Percentiles rank a stretch among this genome's conserved stretches.
These are phyloP conservation scores for Melastoma malabathricum DNA, from an alignment of 345 rosid species.

Conservation along the genomic window DNA sequence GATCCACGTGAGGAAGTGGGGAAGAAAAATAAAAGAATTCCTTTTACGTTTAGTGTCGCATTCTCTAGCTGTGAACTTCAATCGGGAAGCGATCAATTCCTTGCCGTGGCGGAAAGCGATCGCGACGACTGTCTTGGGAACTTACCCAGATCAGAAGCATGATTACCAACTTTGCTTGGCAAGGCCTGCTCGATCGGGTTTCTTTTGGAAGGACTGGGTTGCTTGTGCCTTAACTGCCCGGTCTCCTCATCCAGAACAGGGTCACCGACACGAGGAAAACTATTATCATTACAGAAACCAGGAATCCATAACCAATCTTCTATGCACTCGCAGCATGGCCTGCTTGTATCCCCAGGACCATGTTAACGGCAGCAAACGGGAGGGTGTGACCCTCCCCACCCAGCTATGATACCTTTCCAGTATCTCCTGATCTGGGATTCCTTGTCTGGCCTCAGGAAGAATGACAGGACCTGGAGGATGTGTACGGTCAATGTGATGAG, in stretches of 20 bases:
- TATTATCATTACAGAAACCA: conserved; percentile 34
- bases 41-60: no score
- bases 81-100: no score
- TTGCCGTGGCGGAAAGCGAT: no score
- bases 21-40: no score
- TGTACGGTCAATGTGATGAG: conserved; percentile 59
- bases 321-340: conserved; percentile 45
- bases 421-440: conserved; percentile 54
- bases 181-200: conserved; percentile 28
- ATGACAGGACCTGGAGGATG: conserved; percentile 78
- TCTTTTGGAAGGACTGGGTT: conserved; percentile 51
- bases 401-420: conserved; percentile 89
- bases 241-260: conserved; percentile 26
- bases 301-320: conserved; percentile 72
- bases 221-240: conserved; percentile 14
- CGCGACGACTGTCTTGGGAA: no score
- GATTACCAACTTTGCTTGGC: conserved; percentile 6
- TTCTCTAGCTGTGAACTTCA: no score
- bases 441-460: conserved; percentile 62
- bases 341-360: conserved; percentile 52
- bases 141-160: neutral
- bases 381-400: conserved; percentile 72
- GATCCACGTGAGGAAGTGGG: no score
- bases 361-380: conserved; percentile 65
- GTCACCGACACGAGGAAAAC: conserved; percentile 46